These are phyloP conservation scores for Fusarium proliferatum DNA, from an alignment of 2,329 filamentous ascomycete genomes.

Conservation along the genomic window DNA sequence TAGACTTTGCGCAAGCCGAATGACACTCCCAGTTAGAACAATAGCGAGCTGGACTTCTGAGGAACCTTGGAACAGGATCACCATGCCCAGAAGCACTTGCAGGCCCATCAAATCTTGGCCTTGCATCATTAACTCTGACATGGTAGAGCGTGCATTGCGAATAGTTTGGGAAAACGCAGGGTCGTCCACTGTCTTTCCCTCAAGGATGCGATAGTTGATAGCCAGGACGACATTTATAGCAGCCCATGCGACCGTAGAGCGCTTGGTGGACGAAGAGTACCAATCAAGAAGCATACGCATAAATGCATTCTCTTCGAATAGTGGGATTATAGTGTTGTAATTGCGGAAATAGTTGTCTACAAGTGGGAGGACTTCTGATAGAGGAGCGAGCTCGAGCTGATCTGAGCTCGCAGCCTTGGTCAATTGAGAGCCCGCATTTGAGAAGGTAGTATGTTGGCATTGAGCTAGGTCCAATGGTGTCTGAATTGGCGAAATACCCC, in stretches of 20 bases:
- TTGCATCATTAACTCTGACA: constrained; percentile 48
- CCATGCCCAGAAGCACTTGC: constrained; percentile 51
- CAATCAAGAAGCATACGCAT: constrained; percentile 50
- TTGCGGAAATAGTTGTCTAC: constrained; percentile 39
- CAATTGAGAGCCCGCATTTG: not conserved
- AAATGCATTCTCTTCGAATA: constrained; percentile 50
- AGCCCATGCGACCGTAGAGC: constrained; percentile 45
- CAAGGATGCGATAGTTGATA: constrained; percentile 43
- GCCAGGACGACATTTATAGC: constrained; percentile 52
- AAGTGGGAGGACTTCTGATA: constrained; percentile 32
- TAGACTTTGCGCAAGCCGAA: constrained; percentile 49
- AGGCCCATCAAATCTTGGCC: constrained; percentile 47
- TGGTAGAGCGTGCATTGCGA: constrained; percentile 47
- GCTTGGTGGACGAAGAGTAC: constrained; percentile 39
- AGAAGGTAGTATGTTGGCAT: not conserved
- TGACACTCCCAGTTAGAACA: constrained; percentile 48
- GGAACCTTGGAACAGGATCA: constrained; percentile 48
- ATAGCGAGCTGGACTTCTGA: constrained; percentile 47
- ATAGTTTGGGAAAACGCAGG: constrained; percentile 42
- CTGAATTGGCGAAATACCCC: not conserved
- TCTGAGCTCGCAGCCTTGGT: not conserved
- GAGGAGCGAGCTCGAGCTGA: constrained; percentile 26
- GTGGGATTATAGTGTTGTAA: constrained; percentile 42
- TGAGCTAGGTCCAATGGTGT: not conserved
- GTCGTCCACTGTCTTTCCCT: constrained; percentile 35